These are phyloP conservation scores for Teratosphaeria viscida DNA, from an alignment of 2,329 filamentous ascomycete species.

Conservation along the genomic window DNA sequence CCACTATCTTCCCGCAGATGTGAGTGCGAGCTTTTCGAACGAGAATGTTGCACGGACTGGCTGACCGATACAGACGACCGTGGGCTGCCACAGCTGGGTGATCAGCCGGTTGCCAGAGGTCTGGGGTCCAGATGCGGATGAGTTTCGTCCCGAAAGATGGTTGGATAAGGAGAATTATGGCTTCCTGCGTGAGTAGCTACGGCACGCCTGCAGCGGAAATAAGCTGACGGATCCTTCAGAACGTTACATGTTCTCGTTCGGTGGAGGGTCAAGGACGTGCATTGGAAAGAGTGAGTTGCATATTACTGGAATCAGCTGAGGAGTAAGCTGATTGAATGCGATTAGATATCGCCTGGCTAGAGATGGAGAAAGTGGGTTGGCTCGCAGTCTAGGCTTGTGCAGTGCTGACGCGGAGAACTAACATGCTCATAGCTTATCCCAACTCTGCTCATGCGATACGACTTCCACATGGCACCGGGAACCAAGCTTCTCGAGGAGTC, in stretches of 20 bases:
- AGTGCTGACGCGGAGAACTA: neutral
- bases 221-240: neutral
- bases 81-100: neutral
- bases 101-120: constrained; percentile 23
- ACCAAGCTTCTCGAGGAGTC: neutral
- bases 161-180: constrained; percentile 14
- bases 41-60: neutral
- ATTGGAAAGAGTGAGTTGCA: neutral
- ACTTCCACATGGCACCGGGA: neutral
- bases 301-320: neutral
- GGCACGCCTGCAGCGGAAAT: neutral
- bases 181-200: neutral
- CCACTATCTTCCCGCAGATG: neutral
- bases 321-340: neutral
- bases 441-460: neutral
- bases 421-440: neutral
- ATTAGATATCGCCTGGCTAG: neutral
- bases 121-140: constrained; percentile 37
- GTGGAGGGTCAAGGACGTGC: neutral
- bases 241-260: neutral
- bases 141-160: constrained; percentile 31
- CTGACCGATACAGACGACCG: neutral
- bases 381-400: neutral
- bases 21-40: neutral
- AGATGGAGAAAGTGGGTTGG: neutral